phyloP scores from a whole-genome alignment of 495 filamentous ascomycete species.

The Daldinia bambusicola region DNA sequence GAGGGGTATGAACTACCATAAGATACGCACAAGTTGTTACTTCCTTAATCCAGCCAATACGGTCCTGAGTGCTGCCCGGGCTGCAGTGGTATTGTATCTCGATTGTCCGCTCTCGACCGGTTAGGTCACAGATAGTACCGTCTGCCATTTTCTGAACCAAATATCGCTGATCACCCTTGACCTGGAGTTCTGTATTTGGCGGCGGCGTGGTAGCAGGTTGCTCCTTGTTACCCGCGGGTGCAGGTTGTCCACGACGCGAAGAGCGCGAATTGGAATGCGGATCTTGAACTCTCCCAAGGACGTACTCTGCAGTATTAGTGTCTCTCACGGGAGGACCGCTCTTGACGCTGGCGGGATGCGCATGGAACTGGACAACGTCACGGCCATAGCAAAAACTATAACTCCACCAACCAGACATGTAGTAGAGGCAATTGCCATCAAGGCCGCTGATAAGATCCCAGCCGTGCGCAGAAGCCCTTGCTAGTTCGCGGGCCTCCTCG shows the following conservation, averaged over 20 bases:
- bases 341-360: constrained; percentile 69
- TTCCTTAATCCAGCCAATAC: constrained; percentile 96
- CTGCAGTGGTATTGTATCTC: constrained; percentile 96
- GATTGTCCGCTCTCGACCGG: constrained; percentile 82
- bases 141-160: constrained; percentile 86
- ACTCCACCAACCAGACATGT: constrained; percentile 93
- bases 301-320: constrained; percentile 77
- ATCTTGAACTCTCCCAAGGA: constrained; percentile 69
- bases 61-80: constrained; percentile 75
- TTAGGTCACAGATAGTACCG: constrained; percentile 93
- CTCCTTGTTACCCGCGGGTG: constrained; percentile 41
- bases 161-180: constrained; percentile 86
- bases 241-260: constrained; percentile 49
- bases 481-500: constrained; percentile 86
- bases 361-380: constrained; percentile 92
- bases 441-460: constrained; percentile 91
- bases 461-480: constrained; percentile 82
- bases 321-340: constrained; percentile 79
- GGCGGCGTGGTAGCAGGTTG: constrained; percentile 53
- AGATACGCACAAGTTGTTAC: constrained; percentile 92
- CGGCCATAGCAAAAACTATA: constrained; percentile 95
- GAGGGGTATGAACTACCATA: constrained; percentile 93
- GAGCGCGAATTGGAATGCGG: constrained; percentile 40
- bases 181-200: constrained; percentile 73
- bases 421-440: constrained; percentile 90